Conservation (phyloP, 768 basidiomycete genomes). For the Polyporus arcularius region DNA sequence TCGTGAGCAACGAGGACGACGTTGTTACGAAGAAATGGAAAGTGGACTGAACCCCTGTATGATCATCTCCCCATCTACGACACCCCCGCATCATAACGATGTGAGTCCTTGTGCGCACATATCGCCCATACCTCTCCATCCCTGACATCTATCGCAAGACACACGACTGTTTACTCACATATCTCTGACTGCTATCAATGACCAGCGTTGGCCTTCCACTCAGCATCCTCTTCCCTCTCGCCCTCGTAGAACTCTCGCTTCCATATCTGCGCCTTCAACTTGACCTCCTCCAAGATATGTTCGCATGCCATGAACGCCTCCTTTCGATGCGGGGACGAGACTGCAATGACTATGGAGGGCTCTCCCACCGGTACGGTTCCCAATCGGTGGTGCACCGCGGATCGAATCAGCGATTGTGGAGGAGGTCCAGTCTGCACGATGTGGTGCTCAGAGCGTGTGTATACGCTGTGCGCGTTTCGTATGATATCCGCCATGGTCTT, state of each 20-base stretch:
- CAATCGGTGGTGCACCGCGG: constrained; percentile 73
- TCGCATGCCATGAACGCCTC: constrained; percentile 83
- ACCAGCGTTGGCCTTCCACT: constrained; percentile 30
- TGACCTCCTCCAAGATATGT: constrained; percentile 83
- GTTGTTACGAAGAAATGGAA: constrained; percentile 70
- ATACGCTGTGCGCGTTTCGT: constrained; percentile 41
- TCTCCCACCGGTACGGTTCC: constrained; percentile 78
- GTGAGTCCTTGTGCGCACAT: background rate
- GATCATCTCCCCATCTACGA: background rate
- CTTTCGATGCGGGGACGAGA: constrained; percentile 80
- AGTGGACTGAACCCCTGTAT: constrained; percentile 51
- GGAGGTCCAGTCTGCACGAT: background rate
- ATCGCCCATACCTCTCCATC: background rate
- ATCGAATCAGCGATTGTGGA: constrained; percentile 45
- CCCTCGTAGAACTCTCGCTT: constrained; percentile 88
- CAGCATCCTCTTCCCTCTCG: constrained; percentile 52
- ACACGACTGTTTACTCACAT: background rate
- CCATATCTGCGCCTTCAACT: constrained; percentile 85
- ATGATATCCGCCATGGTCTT: constrained; percentile 73
- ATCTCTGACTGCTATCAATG: constrained; percentile 4
- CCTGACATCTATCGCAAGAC: background rate
- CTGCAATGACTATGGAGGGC: constrained; percentile 82
- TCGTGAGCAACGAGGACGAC: constrained; percentile 75
- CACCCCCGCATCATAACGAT: background rate
- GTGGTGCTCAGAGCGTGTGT: constrained; percentile 42